Conservation (phyloP, 495 filamentous ascomycete genomes). For the Hypoxylon lienhwacheense region DNA sequence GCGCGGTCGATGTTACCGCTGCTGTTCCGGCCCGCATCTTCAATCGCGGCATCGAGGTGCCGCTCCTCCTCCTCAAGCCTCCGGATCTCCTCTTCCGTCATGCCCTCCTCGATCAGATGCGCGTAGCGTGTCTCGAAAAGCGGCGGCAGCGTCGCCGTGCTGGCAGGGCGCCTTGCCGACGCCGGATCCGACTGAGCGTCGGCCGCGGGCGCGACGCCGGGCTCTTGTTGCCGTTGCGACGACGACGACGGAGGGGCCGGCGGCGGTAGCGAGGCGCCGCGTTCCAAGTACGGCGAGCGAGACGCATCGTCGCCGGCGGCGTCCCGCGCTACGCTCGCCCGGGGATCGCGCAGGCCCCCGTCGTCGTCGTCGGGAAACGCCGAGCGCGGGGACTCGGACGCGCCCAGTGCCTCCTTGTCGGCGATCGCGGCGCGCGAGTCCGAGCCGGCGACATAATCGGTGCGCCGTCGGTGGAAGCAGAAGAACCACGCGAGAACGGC, state of each 20-base stretch:
- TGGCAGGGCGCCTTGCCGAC: conserved; percentile 2
- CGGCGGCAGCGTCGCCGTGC: conserved; percentile 28
- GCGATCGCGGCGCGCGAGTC: conserved; percentile 39
- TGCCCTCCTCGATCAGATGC: conserved; percentile 54
- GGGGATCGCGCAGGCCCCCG: conserved; percentile 9
- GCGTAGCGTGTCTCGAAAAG: conserved; percentile 41
- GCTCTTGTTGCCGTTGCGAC: background rate
- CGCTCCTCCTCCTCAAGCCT: conserved; percentile 54
- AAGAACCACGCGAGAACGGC: conserved; percentile 41
- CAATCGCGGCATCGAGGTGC: conserved; percentile 52
- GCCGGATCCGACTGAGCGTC: conserved; percentile 10
- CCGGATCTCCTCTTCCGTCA: conserved; percentile 53
- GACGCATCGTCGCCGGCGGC: conserved; percentile 11
- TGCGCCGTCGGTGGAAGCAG: conserved; percentile 37
- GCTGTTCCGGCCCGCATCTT: conserved; percentile 40
- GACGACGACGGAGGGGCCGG: conserved; percentile 3
- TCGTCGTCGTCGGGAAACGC: conserved; percentile 42
- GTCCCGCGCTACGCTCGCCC: background rate
- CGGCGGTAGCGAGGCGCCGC: conserved; percentile 17
- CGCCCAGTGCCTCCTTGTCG: conserved; percentile 45
- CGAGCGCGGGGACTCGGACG: conserved; percentile 41
- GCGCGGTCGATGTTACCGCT: background rate
- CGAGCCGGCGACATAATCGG: conserved; percentile 26
- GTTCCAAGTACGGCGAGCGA: conserved; percentile 47
- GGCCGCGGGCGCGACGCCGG: conserved; percentile 5